Conservation (phyloP, 306 rosid species). For the Clitoria ternatea region DNA sequence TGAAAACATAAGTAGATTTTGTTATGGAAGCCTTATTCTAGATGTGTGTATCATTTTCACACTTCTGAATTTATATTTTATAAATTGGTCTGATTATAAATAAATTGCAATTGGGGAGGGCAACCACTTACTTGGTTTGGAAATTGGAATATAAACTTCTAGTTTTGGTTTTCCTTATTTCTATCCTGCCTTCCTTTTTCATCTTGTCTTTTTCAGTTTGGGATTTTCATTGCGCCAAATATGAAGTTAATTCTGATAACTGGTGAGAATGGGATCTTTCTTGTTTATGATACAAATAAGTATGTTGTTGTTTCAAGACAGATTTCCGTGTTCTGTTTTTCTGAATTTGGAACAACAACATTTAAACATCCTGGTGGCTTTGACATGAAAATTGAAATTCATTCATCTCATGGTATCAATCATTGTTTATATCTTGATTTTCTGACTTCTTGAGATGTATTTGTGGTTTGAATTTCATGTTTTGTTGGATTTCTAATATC, state of each 20-base stretch:
- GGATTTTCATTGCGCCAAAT: not conserved
- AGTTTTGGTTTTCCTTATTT: conserved; percentile 1
- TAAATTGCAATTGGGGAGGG: not conserved
- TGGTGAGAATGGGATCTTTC: not conserved
- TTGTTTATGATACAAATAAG: not conserved
- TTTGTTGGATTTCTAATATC: too few species aligned
- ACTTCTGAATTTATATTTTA: not conserved
- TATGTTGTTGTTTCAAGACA: not conserved
- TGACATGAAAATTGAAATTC: not conserved
- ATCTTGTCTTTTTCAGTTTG: not conserved
- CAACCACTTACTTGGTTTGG: not conserved
- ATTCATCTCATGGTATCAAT: too few species aligned
- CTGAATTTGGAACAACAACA: conserved; percentile 6
- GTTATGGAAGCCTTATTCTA: not conserved
- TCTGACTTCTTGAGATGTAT: too few species aligned
- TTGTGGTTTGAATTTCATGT: too few species aligned
- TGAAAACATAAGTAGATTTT: not conserved
- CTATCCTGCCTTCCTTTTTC: conserved; percentile 14
- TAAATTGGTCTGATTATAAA: not conserved
- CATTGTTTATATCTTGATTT: too few species aligned
- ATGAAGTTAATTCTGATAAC: conserved; percentile 10
- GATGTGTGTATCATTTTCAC: not conserved
- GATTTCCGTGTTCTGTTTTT: not conserved
- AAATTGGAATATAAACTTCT: not conserved
- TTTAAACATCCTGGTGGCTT: not conserved